phyloP scores from a whole-genome alignment of 257 asterid species.

The Sherardia arvensis region DNA sequence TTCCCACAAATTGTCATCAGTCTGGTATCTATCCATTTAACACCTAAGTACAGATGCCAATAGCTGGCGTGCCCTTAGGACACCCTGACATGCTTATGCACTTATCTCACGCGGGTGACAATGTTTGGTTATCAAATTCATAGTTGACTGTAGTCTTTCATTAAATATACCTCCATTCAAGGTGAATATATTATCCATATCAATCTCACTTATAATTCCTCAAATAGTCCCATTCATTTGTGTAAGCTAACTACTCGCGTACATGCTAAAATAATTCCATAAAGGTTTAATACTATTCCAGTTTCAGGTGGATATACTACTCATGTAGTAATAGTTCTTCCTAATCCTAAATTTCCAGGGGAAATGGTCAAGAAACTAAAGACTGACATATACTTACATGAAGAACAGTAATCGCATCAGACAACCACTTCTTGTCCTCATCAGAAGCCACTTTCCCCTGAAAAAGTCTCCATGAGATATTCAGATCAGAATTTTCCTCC shows the following conservation, averaged over 20 bases:
- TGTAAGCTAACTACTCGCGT: too few species aligned
- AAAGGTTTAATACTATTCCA: neutral
- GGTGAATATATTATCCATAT: neutral
- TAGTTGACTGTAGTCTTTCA: too few species aligned
- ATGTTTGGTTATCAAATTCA: too few species aligned
- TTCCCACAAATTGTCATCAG: neutral
- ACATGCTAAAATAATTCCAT: neutral
- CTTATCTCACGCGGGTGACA: neutral
- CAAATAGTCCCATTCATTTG: too few species aligned
- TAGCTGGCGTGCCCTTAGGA: neutral
- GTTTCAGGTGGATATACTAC: neutral
- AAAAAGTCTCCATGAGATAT: constrained; percentile 69
- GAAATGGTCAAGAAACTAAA: neutral
- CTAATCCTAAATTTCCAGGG: neutral
- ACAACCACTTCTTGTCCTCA: constrained; percentile 52
- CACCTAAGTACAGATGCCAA: neutral
- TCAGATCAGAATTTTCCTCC: constrained; percentile 26
- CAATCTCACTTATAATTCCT: neutral
- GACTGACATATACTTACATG: constrained; percentile 40
- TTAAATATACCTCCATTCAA: too few species aligned
- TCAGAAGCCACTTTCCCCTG: constrained; percentile 53
- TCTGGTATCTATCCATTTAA: neutral
- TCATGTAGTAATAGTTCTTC: neutral
- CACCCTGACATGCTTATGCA: neutral
- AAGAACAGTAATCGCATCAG: constrained; percentile 62